phyloP scores from a whole-genome alignment of 306 rosid species.

The Glycine tomentella region DNA sequence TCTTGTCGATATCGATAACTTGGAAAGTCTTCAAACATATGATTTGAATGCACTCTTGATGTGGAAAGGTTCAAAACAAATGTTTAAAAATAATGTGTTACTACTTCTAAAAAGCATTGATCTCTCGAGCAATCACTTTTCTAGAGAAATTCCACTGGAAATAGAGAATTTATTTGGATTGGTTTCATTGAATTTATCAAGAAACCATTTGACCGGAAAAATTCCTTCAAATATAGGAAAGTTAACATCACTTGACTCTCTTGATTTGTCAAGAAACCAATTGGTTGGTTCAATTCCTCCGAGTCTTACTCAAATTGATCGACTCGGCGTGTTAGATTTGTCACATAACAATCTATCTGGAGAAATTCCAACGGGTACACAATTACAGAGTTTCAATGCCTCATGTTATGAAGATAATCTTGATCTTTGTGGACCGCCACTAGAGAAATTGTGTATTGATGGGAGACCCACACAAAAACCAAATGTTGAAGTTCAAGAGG shows the following conservation, averaged over 20 bases:
- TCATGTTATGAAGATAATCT: slow-evolving; percentile 24
- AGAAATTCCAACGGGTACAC: slow-evolving; percentile 35
- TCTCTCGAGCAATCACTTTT: neutral
- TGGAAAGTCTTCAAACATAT: too few relatives aligned
- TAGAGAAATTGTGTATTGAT: neutral
- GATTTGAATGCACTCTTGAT: neutral
- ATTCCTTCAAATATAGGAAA: neutral
- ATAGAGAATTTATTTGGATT: neutral
- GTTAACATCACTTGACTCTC: neutral
- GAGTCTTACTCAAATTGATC: slow-evolving; percentile 21
- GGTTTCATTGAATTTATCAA: slow-evolving; percentile 42
- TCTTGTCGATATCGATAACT: fast-evolving
- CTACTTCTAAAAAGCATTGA: neutral
- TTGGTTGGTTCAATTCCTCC: neutral
- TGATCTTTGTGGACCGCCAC: slow-evolving; percentile 43
- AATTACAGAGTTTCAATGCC: slow-evolving; percentile 33
- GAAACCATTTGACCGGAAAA: slow-evolving; percentile 20
- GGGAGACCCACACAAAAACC: neutral
- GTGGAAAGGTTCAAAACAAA: slow-evolving; percentile 42
- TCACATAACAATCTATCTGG: slow-evolving; percentile 25
- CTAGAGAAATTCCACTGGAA: slow-evolving; percentile 23
- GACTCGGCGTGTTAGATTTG: neutral
- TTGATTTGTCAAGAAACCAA: neutral
- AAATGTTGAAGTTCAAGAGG: neutral
- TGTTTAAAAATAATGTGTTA: neutral